These are phyloP conservation scores for Schizophyllum commune DNA, from an alignment of 1,284 basidiomycete genomes.

Conservation along the genomic window DNA sequence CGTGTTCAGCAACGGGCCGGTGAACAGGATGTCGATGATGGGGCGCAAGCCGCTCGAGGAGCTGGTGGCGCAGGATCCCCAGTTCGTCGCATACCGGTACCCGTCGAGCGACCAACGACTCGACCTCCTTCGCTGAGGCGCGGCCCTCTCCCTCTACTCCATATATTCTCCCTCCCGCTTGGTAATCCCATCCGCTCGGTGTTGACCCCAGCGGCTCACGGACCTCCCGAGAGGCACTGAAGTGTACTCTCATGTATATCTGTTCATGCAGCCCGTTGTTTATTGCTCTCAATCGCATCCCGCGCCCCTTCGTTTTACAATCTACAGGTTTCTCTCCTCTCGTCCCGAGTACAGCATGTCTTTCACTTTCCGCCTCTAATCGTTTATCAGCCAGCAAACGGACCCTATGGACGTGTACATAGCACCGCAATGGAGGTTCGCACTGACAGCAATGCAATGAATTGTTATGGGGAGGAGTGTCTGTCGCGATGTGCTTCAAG, in stretches of 20 bases:
- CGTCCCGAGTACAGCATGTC: not conserved
- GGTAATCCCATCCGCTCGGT: not conserved
- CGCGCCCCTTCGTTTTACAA: not conserved
- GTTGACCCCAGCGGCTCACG: not conserved
- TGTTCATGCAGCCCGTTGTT: not conserved
- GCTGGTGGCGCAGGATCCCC: slow-evolving; percentile 69
- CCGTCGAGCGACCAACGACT: slow-evolving; percentile 63
- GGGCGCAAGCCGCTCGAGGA: slow-evolving; percentile 65
- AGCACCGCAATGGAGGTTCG: not conserved
- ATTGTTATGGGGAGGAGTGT: not conserved
- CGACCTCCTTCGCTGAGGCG: slow-evolving; percentile 44
- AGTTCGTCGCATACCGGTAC: slow-evolving; percentile 79
- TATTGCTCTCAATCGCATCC: not conserved
- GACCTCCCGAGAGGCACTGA: not conserved
- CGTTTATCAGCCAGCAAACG: not conserved
- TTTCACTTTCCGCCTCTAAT: not conserved
- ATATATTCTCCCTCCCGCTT: not conserved
- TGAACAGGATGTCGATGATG: slow-evolving; percentile 47
- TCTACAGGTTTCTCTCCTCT: not conserved
- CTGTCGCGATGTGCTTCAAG: not conserved
- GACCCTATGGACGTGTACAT: not conserved
- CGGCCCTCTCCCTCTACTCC: not conserved
- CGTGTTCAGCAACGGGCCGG: slow-evolving; percentile 26
- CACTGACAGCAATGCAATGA: not conserved
- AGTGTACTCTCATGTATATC: not conserved